Conservation (phyloP, 2,329 filamentous ascomycete genomes). For the Aureobasidium sp. region DNA sequence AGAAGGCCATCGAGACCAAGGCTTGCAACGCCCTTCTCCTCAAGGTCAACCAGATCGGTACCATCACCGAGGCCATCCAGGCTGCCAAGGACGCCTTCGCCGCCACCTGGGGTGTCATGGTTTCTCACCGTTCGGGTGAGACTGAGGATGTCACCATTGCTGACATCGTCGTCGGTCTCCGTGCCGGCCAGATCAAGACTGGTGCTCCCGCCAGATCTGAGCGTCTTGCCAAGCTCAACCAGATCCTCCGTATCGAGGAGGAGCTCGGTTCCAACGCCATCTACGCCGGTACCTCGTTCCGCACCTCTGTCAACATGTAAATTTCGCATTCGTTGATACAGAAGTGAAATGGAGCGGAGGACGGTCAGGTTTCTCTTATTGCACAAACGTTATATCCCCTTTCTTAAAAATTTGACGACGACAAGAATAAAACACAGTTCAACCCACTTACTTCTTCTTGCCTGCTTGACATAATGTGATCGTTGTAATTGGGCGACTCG, state of each 20-base stretch:
- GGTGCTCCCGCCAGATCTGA: conserved; percentile 93
- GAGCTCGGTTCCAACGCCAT: conserved; percentile 82
- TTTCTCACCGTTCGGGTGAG: conserved; percentile 98
- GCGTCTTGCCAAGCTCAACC: conserved; percentile 99
- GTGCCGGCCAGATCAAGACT: conserved; percentile 97
- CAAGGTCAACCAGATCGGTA: conserved; percentile 99
- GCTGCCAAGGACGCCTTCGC: conserved; percentile 97
- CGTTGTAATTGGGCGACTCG: no score
- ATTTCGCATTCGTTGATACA: conserved; percentile 13
- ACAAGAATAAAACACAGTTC: conserved; percentile 5
- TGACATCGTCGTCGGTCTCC: conserved; percentile 94
- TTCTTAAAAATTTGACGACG: conserved; percentile 10
- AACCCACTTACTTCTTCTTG: background rate
- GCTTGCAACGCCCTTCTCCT: conserved; percentile 95
- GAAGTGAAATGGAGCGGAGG: background rate
- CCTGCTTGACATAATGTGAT: background rate
- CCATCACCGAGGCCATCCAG: conserved; percentile 97
- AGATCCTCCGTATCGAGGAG: conserved; percentile 99
- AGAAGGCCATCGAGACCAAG: conserved; percentile 99
- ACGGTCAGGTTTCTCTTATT: background rate
- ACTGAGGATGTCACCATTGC: conserved; percentile 99
- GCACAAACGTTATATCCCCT: conserved; percentile 9
- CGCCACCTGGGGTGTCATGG: conserved; percentile 97
- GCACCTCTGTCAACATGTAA: conserved; percentile 82
- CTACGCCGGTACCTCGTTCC: conserved; percentile 90